A percentile compares a stretch with the other conserved stretches of the same genome.
phyloP scores from a whole-genome alignment of 495 filamentous ascomycete genomes.

The Hypoxylon fuscum region DNA sequence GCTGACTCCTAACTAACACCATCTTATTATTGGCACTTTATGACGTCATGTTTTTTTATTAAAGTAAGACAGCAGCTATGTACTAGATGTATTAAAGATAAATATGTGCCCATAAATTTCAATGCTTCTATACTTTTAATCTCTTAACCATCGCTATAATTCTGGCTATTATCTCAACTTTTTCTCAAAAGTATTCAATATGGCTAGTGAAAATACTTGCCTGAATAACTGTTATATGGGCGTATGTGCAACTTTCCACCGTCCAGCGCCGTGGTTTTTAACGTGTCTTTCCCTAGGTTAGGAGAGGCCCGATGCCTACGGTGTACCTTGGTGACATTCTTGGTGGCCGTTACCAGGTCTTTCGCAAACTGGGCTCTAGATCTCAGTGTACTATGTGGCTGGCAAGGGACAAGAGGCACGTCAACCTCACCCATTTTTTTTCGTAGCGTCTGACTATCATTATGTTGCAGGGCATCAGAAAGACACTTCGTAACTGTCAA shows the following conservation, averaged over 20 bases:
- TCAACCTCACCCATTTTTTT: background rate
- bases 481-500: constrained; percentile 10
- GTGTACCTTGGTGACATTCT: constrained; percentile 43
- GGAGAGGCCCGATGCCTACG: constrained; percentile 25
- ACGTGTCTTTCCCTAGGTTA: background rate
- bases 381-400: constrained; percentile 41
- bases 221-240: background rate
- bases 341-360: constrained; percentile 37
- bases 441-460: background rate
- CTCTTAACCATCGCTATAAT: background rate
- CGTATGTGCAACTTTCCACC: constrained; percentile 1
- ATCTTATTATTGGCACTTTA: no score
- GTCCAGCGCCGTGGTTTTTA: background rate
- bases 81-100: no score
- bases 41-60: no score
- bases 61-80: no score
- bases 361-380: constrained; percentile 45
- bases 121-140: background rate
- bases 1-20: no score
- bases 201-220: background rate
- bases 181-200: background rate
- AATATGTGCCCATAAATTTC: background rate
- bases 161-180: background rate
- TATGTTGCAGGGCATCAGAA: background rate
- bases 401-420: constrained; percentile 21